phyloP scores from a whole-genome alignment of 2,329 filamentous ascomycete genomes.

The Epichloe gansuensis region DNA sequence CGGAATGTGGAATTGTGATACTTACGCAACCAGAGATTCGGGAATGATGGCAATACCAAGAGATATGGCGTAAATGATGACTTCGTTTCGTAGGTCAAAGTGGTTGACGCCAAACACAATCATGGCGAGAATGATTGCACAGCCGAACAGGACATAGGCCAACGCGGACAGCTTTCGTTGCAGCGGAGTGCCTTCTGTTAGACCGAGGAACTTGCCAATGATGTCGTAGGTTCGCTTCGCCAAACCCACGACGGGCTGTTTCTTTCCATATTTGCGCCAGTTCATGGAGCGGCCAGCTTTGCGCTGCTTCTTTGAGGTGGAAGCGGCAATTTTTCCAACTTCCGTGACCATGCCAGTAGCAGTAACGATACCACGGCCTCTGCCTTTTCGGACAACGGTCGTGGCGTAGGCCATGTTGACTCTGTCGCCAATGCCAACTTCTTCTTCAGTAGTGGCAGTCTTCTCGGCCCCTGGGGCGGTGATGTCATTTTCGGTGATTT shows the following conservation, averaged over 20 bases:
- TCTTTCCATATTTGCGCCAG: constrained; percentile 39
- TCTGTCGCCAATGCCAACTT: constrained; percentile 56
- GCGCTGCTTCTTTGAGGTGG: constrained; percentile 38
- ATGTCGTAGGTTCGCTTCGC: constrained; percentile 34
- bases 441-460: constrained; percentile 28
- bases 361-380: constrained; percentile 59
- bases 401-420: constrained; percentile 66
- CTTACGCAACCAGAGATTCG: constrained; percentile 50
- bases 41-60: constrained; percentile 50
- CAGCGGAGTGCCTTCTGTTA: constrained; percentile 59
- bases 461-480: constrained; percentile 32
- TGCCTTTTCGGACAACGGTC: constrained; percentile 59
- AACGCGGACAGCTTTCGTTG: constrained; percentile 68
- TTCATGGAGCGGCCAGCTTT: constrained; percentile 43
- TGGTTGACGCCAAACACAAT: constrained; percentile 46
- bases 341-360: constrained; percentile 60
- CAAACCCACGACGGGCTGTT: constrained; percentile 34
- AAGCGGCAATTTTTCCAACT: constrained; percentile 54
- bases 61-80: constrained; percentile 45
- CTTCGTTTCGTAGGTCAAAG: constrained; percentile 37
- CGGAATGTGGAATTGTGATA: constrained; percentile 8
- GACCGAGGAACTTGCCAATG: constrained; percentile 44
- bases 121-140: constrained; percentile 46
- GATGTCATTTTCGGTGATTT: constrained; percentile 42
- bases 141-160: constrained; percentile 62